Percentiles rank a stretch among this genome's conserved stretches.
These are phyloP conservation scores for Hypomyces perniciosus DNA, from an alignment of 2,329 filamentous ascomycete genomes.

Conservation along the genomic window DNA sequence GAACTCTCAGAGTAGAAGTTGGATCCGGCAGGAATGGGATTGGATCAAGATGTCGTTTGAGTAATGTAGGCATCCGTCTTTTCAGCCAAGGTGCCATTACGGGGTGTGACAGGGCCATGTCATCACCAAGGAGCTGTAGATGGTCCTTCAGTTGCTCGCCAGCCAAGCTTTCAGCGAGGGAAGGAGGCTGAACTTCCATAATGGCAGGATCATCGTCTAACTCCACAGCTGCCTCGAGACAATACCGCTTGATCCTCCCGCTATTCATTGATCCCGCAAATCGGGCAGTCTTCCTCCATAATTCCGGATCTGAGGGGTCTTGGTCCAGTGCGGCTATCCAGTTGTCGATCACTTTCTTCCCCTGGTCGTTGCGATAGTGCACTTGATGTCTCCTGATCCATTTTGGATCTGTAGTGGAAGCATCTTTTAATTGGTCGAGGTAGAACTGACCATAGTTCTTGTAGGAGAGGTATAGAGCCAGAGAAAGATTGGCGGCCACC, in stretches of 20 bases:
- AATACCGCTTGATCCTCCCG: slow-evolving; percentile 52
- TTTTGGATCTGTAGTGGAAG: slow-evolving; percentile 45
- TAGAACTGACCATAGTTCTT: slow-evolving; percentile 94
- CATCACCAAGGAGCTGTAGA: slow-evolving; percentile 47
- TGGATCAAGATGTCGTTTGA: slow-evolving; percentile 53
- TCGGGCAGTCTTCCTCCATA: slow-evolving; percentile 56
- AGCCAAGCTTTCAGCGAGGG: slow-evolving; percentile 56
- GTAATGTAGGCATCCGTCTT: slow-evolving; percentile 42
- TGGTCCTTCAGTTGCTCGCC: slow-evolving; percentile 56
- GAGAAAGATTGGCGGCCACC: slow-evolving; percentile 72
- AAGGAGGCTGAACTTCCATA: slow-evolving; percentile 56
- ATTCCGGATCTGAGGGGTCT: slow-evolving; percentile 61
- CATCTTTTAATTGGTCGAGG: slow-evolving; percentile 54
- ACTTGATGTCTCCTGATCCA: slow-evolving; percentile 26
- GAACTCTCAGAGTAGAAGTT: slow-evolving; percentile 33
- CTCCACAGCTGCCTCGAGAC: slow-evolving; percentile 60
- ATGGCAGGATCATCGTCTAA: slow-evolving; percentile 60
- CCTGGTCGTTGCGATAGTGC: slow-evolving; percentile 27
- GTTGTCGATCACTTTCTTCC: slow-evolving; percentile 46
- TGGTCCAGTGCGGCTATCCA: slow-evolving; percentile 56
- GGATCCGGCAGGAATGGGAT: slow-evolving; percentile 56
- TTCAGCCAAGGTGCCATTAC: slow-evolving; percentile 52
- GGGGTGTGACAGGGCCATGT: slow-evolving; percentile 54
- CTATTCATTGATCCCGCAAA: slow-evolving; percentile 55
- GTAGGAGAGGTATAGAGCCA: slow-evolving; percentile 87